Evolutionary conservation across 148 eudicot species (phyloP), one percentile per base, ranked within the genome.

Genomic region (Salicornia ramosissima): DNA sequence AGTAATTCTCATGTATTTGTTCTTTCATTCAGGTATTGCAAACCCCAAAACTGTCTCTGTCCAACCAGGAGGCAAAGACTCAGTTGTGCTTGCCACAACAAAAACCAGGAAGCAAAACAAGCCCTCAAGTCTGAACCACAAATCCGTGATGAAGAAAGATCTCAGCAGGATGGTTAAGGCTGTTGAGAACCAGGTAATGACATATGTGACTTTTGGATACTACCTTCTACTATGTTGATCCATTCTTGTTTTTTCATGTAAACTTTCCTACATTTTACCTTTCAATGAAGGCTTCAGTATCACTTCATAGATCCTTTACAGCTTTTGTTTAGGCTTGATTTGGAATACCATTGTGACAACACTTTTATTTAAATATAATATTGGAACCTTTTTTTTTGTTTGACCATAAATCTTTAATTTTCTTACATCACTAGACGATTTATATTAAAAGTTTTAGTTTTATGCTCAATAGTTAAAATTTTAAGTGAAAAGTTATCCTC

Each of bases 21-120:
- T 49, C 6, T 24, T 64, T 64, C n/a, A n/a, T n/a, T 10, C 60
- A 94, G 99, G 99, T 0, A 75, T 94, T 82, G 99, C 99, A 11
- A 90, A 94, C 87, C 75, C 85, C 82, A 94, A 90, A 69, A 90
- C 96, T 15, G 97, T 94, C 4, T 82, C 99, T 59, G 82, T 90
- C 74, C 97, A 86, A 73, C 81, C 89, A 12, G 85, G 68, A 45
- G 90, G 97, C 55, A 92, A 90, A 66, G 98, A 90, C 51, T 63
- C 80, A 43, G 84, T 94, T 68, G 60, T 94, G 57, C 84, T 94
- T 26, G 86, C 96, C 1, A 94, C 99, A 16, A 68, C 97, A 12
- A 94, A 86, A 84, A 94, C 93, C 10, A 88, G 89, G 83, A 88
- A 88, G 70, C 99, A 94, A 80, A 82, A 69, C 78, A 90, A 86